These are phyloP conservation scores for Pseudogymnoascus sp. DNA, from an alignment of 2,329 filamentous ascomycete genomes.

Conservation along the genomic window DNA sequence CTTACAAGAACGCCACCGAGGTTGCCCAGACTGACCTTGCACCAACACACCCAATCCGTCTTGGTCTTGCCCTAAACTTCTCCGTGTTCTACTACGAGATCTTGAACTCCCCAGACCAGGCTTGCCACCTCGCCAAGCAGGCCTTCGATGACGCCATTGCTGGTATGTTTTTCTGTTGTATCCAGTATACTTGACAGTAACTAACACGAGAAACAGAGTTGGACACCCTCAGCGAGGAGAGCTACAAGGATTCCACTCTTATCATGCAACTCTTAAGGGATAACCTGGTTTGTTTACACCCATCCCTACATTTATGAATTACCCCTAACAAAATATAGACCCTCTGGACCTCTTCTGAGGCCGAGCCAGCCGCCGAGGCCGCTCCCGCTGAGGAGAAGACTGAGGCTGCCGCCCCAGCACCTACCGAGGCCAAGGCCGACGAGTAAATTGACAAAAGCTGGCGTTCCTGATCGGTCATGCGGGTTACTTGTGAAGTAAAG, in stretches of 20 bases:
- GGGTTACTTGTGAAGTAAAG: constrained; percentile 27
- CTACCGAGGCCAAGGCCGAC: constrained; percentile 31
- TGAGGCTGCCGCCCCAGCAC: constrained; percentile 49
- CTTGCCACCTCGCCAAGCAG: constrained; percentile 98
- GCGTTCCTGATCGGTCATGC: constrained; percentile 30
- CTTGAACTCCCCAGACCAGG: constrained; percentile 93
- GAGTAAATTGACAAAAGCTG: constrained; percentile 28
- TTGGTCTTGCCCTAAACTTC: constrained; percentile 97
- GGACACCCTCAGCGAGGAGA: constrained; percentile 95
- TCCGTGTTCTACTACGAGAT: constrained; percentile 99
- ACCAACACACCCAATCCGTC: constrained; percentile 94
- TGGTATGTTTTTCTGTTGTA: constrained; percentile 33
- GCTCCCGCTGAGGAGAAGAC: constrained; percentile 45
- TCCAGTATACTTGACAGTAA: neutral
- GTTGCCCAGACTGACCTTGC: constrained; percentile 97
- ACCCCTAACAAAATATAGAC: constrained; percentile 54
- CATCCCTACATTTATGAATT: neutral
- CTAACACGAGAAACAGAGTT: constrained; percentile 52
- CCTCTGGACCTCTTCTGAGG: constrained; percentile 98
- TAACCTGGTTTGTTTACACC: constrained; percentile 55
- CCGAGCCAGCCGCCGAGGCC: constrained; percentile 65
- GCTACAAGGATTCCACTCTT: constrained; percentile 96
- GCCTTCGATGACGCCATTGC: constrained; percentile 98
- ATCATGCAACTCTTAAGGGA: constrained; percentile 99
- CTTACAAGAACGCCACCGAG: constrained; percentile 98